Evolutionary conservation across 257 asterid genomes (phyloP).

Genomic region (Solanum chmielewskii): DNA sequence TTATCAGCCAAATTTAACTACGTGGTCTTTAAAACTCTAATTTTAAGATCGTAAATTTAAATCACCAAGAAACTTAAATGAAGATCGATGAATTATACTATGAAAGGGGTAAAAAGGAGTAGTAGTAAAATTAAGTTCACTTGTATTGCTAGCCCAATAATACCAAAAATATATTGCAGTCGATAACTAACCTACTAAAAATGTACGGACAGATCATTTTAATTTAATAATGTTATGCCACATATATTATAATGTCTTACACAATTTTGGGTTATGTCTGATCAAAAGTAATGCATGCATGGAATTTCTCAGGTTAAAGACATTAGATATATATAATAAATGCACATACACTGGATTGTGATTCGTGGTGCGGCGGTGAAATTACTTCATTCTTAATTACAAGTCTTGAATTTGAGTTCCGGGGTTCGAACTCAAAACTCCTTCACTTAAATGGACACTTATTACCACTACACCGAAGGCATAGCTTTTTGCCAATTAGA

Average conservation of each 20-base stretch:
- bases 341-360: too few relatives aligned
- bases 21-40: background rate
- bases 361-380: too few relatives aligned
- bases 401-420: too few relatives aligned
- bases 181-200: conserved; percentile 10
- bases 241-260: background rate
- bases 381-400: too few relatives aligned
- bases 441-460: too few relatives aligned
- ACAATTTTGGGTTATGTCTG: background rate
- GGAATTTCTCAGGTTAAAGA: background rate
- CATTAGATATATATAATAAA: background rate
- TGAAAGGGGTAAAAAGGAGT: background rate
- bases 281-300: background rate
- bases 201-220: background rate
- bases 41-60: background rate
- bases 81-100: background rate
- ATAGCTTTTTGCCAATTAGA: too few relatives aligned
- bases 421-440: too few relatives aligned
- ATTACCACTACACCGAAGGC: too few relatives aligned
- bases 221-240: background rate
- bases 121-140: background rate
- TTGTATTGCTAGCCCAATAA: background rate
- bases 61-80: background rate
- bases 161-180: background rate
- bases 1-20: background rate